Evolutionary conservation across 2,329 filamentous ascomycete species (phyloP), one percentile per base, ranked within the genome.

Genomic region (Cercospora berteroae): DNA sequence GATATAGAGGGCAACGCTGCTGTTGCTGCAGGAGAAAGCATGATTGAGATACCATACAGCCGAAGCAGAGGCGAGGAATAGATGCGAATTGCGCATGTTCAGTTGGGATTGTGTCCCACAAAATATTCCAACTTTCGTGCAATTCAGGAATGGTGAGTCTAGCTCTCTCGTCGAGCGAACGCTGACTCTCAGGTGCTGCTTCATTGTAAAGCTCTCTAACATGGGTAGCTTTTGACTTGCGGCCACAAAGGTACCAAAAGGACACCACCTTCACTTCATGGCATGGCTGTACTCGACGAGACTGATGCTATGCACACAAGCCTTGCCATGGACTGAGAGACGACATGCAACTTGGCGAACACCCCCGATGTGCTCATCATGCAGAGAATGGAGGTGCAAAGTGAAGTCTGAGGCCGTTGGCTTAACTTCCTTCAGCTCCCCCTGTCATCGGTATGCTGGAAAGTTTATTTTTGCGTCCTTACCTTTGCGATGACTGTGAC

Each of bases 41-140:
- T 50, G 44, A 50, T 23, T 50, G 18, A 50, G 44, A 60, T 48
- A 60, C 58, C 58, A 60, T 60, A 44, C 58, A 60, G 23, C 29
- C 36, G 58, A 25, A n/a, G 36, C 20, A 27, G 36, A 60, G 58
- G 20, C 44, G 44, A 50, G 20, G 20, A 50, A 42, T 60, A 60
- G 58, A 60, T n/a, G 36, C 58, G 36, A 60, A 29, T 25, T 31
- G n/a, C 33, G 16, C 23, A 48, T 16, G 36, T 60, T 20, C 8
- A 25, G 20, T 44, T 27, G 18, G 58, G 23, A 42, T 31, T 27
- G 31, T 33, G 16, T 4, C 27, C 56, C 20, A 27, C 9, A 16
- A 33, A 13, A 59, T 59, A 2, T 39, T 29, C 27, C 2, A 7
- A 7, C 4, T 33, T 18, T 33, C 6, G 18, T 48, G 4, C 44